Percentiles rank a stretch among this genome's conserved stretches.
These are phyloP conservation scores for Monosporascus ibericus DNA, from an alignment of 2,329 filamentous ascomycete species.

Conservation along the genomic window DNA sequence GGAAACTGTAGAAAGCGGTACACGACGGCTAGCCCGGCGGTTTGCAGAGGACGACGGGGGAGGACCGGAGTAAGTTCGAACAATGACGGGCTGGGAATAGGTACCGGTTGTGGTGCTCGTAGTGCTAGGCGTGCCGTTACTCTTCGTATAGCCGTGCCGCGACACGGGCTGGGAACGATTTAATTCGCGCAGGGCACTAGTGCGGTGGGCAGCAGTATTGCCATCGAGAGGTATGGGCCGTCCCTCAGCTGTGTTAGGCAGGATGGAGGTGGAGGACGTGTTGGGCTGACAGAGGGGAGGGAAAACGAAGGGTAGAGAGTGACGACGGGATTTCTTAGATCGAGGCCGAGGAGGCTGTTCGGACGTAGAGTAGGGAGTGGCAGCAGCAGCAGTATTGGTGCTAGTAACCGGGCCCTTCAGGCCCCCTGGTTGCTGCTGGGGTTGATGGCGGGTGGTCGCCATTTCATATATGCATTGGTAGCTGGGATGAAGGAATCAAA, in stretches of 20 bases:
- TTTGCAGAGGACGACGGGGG: conserved; percentile 25
- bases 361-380: conserved; percentile 13
- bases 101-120: conserved; percentile 34
- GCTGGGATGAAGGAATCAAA: neutral
- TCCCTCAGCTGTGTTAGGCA: conserved; percentile 49
- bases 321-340: conserved; percentile 23
- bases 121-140: conserved; percentile 46
- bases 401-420: conserved; percentile 4
- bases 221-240: conserved; percentile 51
- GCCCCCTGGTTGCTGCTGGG: conserved; percentile 5
- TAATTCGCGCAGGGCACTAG: conserved; percentile 54
- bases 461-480: conserved; percentile 13
- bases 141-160: conserved; percentile 50
- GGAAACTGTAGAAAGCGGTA: conserved; percentile 21
- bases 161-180: conserved; percentile 50
- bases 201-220: conserved; percentile 48
- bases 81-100: conserved; percentile 60
- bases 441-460: conserved; percentile 5
- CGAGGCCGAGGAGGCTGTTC: conserved; percentile 8
- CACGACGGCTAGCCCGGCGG: conserved; percentile 24
- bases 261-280: conserved; percentile 46
- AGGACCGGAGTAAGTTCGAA: conserved; percentile 55
- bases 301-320: conserved; percentile 42
- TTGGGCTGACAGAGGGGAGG: conserved; percentile 43
- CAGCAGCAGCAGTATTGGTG: conserved; percentile 1